phyloP scores from a whole-genome alignment of 1,284 basidiomycete genomes.

The Phlebopus sp. region DNA sequence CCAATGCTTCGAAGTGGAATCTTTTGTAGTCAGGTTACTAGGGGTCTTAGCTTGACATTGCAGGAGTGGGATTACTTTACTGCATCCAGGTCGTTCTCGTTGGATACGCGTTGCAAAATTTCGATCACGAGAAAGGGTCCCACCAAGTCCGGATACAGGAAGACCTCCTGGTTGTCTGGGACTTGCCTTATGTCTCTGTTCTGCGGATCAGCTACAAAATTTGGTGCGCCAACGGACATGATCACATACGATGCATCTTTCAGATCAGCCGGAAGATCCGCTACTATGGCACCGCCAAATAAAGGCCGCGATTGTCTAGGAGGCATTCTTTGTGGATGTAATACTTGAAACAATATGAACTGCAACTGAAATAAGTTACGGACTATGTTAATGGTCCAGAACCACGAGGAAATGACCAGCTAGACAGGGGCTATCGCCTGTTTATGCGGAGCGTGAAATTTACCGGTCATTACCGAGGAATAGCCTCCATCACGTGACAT shows the following conservation, averaged over 20 bases:
- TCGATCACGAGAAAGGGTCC: conserved; percentile 80
- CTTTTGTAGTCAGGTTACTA: conserved; percentile 40
- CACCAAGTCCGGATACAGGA: conserved; percentile 69
- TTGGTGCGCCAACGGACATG: conserved; percentile 2
- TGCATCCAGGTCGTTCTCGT: conserved; percentile 52
- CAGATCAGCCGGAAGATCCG: conserved; percentile 55
- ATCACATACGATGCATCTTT: conserved; percentile 83
- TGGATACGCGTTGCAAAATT: conserved; percentile 71
- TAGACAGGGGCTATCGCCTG: too few species aligned
- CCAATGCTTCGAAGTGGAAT: conserved; percentile 90
- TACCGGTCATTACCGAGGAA: conserved; percentile 7
- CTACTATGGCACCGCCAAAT: conserved; percentile 82
- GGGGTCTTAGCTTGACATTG: conserved; percentile 1
- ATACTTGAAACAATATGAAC: not conserved
- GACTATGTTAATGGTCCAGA: too few species aligned
- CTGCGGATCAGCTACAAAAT: not conserved
- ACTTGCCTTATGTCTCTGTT: conserved; percentile 85
- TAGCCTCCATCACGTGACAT: conserved; percentile 17
- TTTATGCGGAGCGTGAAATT: not conserved
- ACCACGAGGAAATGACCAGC: too few species aligned
- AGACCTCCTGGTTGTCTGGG: conserved; percentile 97
- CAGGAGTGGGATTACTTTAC: conserved; percentile 52
- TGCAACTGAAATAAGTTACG: not conserved
- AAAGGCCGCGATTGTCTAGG: conserved; percentile 35
- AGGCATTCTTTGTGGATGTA: conserved; percentile 13